Evolutionary conservation across 176 grass and related monocot species (phyloP), one percentile per base, ranked within the genome.

Genomic region (Paspalum vaginatum): DNA sequence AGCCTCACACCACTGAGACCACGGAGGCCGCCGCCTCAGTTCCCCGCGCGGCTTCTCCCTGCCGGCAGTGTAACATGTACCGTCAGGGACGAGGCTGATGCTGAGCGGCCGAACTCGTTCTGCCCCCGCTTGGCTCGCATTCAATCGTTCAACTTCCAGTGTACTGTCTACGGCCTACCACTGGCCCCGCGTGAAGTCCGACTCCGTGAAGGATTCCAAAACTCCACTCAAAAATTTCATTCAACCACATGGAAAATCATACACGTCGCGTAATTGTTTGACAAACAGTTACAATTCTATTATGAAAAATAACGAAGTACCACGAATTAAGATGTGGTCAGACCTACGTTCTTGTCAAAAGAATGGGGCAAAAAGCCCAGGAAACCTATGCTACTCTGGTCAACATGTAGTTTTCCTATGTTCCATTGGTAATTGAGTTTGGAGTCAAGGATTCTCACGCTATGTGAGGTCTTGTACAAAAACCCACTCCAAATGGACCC

Each of bases 401-500:
- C 65, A 81, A 47, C 55, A 70, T 76, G 77, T 61, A 81, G 53
- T 70, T 48, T 41, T 46, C 9, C 25, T 64, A 27, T 77, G 77
- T 49, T 70, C 65, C 54, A 39, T 84, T 64, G 45, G 54, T 41
- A 74, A 15, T 37, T 20, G 26, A 32, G 13, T 74, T 69, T 83
- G 66, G 49, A 74, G 27, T 26, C 58, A 75, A 61, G 24, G 6
- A 17, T 40, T 54, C 72, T 45, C 65, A 40, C 55, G 40, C 18
- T 4, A 77, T 21, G 45, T 79, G 3, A 44, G 1, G 9, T 51
- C 49, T 9, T 62, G 43, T 64, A 72, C 0, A 76, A 87, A 75
- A 61, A 15, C 57, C 27, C 15, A 2, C 41, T 85, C 45, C 12
- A 80, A 80, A 76, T 49, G 63, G 40, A 40, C 55, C 14, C 39